These are phyloP conservation scores for Penicillium sp. DNA, from an alignment of 2,329 filamentous ascomycete species.

Conservation along the genomic window DNA sequence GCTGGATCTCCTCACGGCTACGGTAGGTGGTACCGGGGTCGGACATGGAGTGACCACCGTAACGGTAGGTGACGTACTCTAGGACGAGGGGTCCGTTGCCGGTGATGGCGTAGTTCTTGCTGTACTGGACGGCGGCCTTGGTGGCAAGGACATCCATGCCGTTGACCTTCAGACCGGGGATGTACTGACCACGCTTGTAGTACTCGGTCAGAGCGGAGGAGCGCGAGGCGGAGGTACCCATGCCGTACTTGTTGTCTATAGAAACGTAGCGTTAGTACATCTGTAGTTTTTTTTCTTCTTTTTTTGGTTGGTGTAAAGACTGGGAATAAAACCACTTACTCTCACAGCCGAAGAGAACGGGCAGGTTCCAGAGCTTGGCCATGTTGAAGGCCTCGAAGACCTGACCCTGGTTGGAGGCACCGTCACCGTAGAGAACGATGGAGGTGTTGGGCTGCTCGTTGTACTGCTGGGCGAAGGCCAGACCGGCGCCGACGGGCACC, in stretches of 20 bases:
- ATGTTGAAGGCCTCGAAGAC: conserved; percentile 99
- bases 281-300: not conserved
- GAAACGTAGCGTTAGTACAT: not conserved
- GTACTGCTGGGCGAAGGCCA: conserved; percentile 98
- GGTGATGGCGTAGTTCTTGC: conserved; percentile 77
- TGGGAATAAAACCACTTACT: conserved; percentile 60
- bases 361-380: conserved; percentile 98
- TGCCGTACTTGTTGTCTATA: conserved; percentile 97
- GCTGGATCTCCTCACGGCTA: conserved; percentile 98
- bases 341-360: conserved; percentile 94
- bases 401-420: conserved; percentile 98
- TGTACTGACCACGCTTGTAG: conserved; percentile 99
- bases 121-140: conserved; percentile 92
- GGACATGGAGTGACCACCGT: conserved; percentile 99
- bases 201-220: conserved; percentile 97
- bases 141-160: conserved; percentile 98
- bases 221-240: conserved; percentile 94
- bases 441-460: conserved; percentile 79
- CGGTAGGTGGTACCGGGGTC: conserved; percentile 99
- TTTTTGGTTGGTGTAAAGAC: not conserved
- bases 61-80: conserved; percentile 99
- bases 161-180: conserved; percentile 98
- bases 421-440: conserved; percentile 92
- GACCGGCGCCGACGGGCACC: conserved; percentile 92
- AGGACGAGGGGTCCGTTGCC: conserved; percentile 93